Conservation (phyloP, 257 asterid species). For the Eustoma russellianum region DNA sequence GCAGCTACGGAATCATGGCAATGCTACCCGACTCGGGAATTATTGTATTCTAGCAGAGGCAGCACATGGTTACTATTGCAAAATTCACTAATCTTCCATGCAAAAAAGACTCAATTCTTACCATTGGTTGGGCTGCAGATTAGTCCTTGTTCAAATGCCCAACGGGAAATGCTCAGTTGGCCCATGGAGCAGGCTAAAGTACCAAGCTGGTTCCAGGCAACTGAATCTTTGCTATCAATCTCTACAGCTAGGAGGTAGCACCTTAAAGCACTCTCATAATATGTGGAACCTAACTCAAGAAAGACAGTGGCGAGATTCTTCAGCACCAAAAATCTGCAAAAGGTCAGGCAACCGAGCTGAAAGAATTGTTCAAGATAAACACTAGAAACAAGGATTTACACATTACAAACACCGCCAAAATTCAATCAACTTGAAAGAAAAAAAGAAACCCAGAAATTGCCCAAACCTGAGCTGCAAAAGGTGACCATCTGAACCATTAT, state of each 20-base stretch:
- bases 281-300: conserved; percentile 65
- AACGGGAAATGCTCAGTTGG: conserved; percentile 79
- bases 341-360: no score
- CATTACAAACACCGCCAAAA: not conserved
- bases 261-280: conserved; percentile 65
- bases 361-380: no score
- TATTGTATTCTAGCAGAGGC: not conserved
- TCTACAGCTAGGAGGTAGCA: conserved; percentile 98
- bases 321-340: conserved; percentile 84
- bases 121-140: conserved; percentile 93
- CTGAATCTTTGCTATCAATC: conserved; percentile 85
- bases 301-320: conserved; percentile 87
- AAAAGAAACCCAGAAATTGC: not conserved
- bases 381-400: not conserved
- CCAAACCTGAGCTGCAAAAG: conserved; percentile 89
- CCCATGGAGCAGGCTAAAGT: conserved; percentile 97
- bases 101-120: conserved; percentile 36
- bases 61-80: not conserved
- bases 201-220: conserved; percentile 95
- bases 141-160: conserved; percentile 99
- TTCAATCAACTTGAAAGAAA: not conserved
- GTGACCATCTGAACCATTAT: conserved; percentile 69
- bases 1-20: not conserved
- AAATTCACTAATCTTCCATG: conserved; percentile 3
- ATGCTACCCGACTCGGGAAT: conserved; percentile 6